phyloP scores from a whole-genome alignment of 306 rosid genomes.

The Corylus americana region DNA sequence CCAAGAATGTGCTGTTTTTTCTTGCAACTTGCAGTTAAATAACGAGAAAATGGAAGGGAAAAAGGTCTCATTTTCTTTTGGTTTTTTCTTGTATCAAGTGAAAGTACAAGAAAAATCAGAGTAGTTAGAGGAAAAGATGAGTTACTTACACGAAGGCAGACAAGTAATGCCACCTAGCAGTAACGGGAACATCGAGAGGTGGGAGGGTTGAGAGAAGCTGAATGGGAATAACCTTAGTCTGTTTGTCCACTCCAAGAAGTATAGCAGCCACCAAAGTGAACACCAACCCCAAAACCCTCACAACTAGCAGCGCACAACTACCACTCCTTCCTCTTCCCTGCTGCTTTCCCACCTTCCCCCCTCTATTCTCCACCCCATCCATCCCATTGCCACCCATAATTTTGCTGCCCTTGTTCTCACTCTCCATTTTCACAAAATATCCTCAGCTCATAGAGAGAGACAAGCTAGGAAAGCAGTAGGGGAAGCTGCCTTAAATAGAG shows the following conservation, averaged over 20 bases:
- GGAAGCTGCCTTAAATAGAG: too few species aligned
- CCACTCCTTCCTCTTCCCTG: background rate
- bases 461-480: too few species aligned
- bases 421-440: constrained; percentile 27
- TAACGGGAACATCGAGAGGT: constrained; percentile 47
- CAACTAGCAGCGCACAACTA: constrained; percentile 28
- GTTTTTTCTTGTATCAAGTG: too few species aligned
- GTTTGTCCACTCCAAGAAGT: constrained; percentile 48
- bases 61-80: too few species aligned
- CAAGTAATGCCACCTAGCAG: constrained; percentile 68
- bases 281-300: constrained; percentile 55
- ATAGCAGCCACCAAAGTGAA: constrained; percentile 56
- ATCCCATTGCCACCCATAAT: background rate
- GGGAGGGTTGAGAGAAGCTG: constrained; percentile 35
- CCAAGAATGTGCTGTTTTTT: too few species aligned
- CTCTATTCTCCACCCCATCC: constrained; percentile 30
- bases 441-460: too few species aligned
- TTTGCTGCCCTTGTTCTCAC: constrained; percentile 13
- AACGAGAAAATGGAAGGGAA: too few species aligned
- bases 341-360: constrained; percentile 14
- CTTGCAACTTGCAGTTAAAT: too few species aligned
- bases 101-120: too few species aligned
- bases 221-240: constrained; percentile 45
- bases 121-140: background rate
- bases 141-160: constrained; percentile 67